Percentiles rank a stretch among this genome's conserved stretches.
These are phyloP conservation scores for Arctium minus DNA, from an alignment of 129 eudicot genomes.

Conservation along the genomic window DNA sequence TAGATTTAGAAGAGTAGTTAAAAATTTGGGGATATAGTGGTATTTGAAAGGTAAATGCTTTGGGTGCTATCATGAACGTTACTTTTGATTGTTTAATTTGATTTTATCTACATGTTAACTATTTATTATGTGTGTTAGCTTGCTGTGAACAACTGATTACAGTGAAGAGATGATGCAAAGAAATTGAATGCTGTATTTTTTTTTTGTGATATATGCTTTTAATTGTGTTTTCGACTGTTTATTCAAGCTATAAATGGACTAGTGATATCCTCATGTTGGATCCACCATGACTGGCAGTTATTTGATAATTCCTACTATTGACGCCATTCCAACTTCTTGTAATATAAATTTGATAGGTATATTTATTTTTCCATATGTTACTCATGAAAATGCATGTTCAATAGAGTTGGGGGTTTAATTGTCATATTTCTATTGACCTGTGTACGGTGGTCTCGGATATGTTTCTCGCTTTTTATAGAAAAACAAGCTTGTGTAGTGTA, in stretches of 20 bases:
- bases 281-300: background rate
- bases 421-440: too few relatives aligned
- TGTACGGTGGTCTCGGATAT: too few relatives aligned
- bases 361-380: background rate
- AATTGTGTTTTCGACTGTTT: background rate
- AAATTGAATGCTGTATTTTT: background rate
- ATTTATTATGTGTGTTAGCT: background rate
- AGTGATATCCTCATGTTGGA: background rate
- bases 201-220: background rate
- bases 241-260: background rate
- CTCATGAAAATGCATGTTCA: background rate
- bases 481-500: too few relatives aligned
- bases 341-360: background rate
- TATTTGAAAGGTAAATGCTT: too few relatives aligned
- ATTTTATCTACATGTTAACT: background rate
- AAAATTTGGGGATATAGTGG: too few relatives aligned
- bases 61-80: too few relatives aligned
- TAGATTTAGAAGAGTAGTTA: too few relatives aligned
- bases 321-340: background rate
- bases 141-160: background rate
- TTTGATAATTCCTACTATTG: background rate
- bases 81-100: background rate
- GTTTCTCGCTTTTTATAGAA: too few relatives aligned
- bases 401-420: too few relatives aligned
- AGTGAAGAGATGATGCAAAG: background rate